A percentile compares a stretch with the other conserved stretches of the same genome.
phyloP scores from a whole-genome alignment of 2,329 filamentous ascomycete species.

The Dothideomycetes sp. region DNA sequence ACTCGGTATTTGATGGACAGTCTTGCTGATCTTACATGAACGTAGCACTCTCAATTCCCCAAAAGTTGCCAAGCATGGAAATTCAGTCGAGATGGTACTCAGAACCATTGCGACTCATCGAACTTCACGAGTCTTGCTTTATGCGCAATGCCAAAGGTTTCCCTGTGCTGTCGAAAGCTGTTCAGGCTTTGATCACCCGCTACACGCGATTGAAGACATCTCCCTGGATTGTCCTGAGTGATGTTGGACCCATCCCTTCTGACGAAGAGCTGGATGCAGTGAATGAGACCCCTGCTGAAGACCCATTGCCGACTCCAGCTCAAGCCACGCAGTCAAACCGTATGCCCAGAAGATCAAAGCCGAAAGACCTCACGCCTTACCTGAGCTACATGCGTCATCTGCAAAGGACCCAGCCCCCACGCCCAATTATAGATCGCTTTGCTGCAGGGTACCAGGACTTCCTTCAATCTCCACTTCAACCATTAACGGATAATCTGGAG shows the following conservation, averaged over 20 bases:
- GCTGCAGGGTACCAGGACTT: conserved; percentile 79
- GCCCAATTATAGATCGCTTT: conserved; percentile 53
- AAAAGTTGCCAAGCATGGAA: conserved; percentile 43
- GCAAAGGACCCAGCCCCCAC: conserved; percentile 66
- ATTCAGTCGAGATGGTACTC: conserved; percentile 53
- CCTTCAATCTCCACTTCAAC: conserved; percentile 87
- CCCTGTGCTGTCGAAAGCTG: conserved; percentile 45
- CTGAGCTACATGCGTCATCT: conserved; percentile 76
- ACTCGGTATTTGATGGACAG: too few species aligned
- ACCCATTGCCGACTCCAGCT: conserved; percentile 49
- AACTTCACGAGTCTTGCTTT: conserved; percentile 42
- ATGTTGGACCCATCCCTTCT: conserved; percentile 45
- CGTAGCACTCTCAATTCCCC: conserved; percentile 47
- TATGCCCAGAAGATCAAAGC: conserved; percentile 28
- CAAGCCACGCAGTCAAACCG: conserved; percentile 43
- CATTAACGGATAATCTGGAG: conserved; percentile 89
- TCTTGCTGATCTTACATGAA: not conserved
- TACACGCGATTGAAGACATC: conserved; percentile 46
- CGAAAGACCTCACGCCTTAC: conserved; percentile 48
- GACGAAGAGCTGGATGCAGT: conserved; percentile 6
- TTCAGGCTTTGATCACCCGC: conserved; percentile 46
- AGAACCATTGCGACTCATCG: conserved; percentile 48
- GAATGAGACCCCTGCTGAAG: not conserved
- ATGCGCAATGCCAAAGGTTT: conserved; percentile 48
- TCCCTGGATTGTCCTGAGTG: conserved; percentile 50